Evolutionary conservation across 2,329 filamentous ascomycete species (phyloP), one percentile per base, ranked within the genome.

Genomic region (Aspergillus quadricinctus): DNA sequence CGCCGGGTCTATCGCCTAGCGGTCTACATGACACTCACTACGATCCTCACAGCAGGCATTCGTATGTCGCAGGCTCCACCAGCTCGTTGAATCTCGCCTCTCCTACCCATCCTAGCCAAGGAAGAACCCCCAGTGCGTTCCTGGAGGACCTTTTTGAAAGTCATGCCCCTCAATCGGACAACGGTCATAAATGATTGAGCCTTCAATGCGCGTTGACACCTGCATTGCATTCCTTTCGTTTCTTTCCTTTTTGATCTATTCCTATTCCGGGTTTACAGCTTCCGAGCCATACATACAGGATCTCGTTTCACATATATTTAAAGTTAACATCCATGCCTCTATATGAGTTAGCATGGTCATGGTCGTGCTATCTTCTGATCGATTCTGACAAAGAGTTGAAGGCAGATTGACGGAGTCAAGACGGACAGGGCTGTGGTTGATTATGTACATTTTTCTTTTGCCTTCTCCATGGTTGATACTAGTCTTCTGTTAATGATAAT

Each of bases 121-220:
- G 86, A 55, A 81, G 92, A 56, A 88, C 92, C 17, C 93, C 93
- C 0, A 96, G 90, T 71, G 90, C 91, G 19, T 96, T 92, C 70
- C 79, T 97, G 41, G 92, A 97, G 57, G 92, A 97, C 71, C 75
- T 97, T 50, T 88, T 97, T 59, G 90, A 92, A 67, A 89, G 89
- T 61, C 87, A 92, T 67, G 59, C 62, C 9, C 64, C 67, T 8
- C 63, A 58, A 27, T 46, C 43, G 23, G 43, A 46, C 14, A 54
- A 53, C 41, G 40, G 57, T 23, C 53, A 50, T n/a, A 56, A 49
- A 49, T 55, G 11, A 49, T 7, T n/a, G 14, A 6, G 31, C 31
- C 14, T 19, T n/a, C 3, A 7, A 7, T 17, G 21, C 21, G n/a
- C 29, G 25, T 41, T 3, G 43, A 19, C 10, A n/a, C 19, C 21